Evolutionary conservation across 768 basidiomycete species (phyloP).

Genomic region (Suillus brevipes): DNA sequence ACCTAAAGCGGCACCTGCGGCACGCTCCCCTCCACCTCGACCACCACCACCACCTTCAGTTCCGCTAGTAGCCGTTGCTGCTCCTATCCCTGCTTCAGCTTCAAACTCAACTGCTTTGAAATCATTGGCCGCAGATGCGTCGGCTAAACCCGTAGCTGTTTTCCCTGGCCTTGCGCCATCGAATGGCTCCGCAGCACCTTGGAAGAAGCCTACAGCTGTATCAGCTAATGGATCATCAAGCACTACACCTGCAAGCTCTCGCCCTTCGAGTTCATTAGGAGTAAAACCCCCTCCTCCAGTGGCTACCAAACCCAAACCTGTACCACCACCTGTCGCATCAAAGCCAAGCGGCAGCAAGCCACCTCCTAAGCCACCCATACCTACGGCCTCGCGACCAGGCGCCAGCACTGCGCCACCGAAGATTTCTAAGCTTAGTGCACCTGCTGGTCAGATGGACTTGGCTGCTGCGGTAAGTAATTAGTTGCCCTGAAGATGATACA

Average conservation of each 20-base stretch:
- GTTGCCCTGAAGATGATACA: neutral
- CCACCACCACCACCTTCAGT: conserved; percentile 45
- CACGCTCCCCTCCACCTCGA: conserved; percentile 66
- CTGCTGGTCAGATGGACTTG: conserved; percentile 71
- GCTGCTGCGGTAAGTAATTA: conserved; percentile 69
- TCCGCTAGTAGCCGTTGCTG: conserved; percentile 38
- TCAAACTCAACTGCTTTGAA: conserved; percentile 38
- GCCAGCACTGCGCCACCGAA: conserved; percentile 41
- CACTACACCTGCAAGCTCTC: conserved; percentile 45
- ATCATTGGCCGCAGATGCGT: conserved; percentile 54
- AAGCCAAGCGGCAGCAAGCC: conserved; percentile 54
- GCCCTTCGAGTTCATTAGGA: conserved; percentile 51
- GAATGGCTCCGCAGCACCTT: conserved; percentile 71
- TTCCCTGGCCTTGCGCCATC: conserved; percentile 73
- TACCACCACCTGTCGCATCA: conserved; percentile 54
- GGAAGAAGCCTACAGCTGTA: conserved; percentile 58
- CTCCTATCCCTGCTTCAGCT: conserved; percentile 33
- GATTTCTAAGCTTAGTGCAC: conserved; percentile 43
- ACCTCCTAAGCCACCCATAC: conserved; percentile 62
- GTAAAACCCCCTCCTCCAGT: conserved; percentile 59
- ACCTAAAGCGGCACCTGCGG: conserved; percentile 61
- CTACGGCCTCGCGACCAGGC: conserved; percentile 53
- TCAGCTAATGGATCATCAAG: conserved; percentile 35
- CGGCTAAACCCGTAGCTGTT: conserved; percentile 78
- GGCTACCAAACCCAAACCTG: conserved; percentile 63